A percentile compares a stretch with the other conserved stretches of the same genome.
Conservation (phyloP, 805 yeast species). For the Monosporozyma yasuniensis region DNA sequence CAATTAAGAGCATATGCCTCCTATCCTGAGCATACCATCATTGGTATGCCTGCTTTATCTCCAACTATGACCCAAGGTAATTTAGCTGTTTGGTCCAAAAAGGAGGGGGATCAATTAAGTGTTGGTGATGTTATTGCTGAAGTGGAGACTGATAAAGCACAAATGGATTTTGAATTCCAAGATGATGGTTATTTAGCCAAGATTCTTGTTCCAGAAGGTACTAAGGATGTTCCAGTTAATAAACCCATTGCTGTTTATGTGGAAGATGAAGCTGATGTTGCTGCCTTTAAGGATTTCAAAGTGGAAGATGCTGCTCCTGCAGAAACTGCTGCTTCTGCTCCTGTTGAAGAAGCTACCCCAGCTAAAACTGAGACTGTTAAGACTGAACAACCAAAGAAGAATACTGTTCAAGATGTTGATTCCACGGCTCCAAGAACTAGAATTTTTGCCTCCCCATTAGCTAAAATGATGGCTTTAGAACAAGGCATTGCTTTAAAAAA, state of each 20-base stretch:
- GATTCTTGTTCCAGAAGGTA: conserved; percentile 71
- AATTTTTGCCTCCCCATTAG: conserved; percentile 89
- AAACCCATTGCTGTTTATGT: conserved; percentile 96
- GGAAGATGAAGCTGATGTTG: conserved; percentile 73
- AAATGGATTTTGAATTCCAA: conserved; percentile 97
- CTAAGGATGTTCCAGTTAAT: conserved; percentile 88
- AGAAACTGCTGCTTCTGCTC: conserved; percentile 16
- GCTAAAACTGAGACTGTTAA: background rate
- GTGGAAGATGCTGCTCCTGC: conserved; percentile 53
- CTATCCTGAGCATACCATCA: conserved; percentile 78
- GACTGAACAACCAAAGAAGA: background rate
- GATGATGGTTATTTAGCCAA: conserved; percentile 92
- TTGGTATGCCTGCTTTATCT: conserved; percentile 98
- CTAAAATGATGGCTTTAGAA: conserved; percentile 87
- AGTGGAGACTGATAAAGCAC: conserved; percentile 95
- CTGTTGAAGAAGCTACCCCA: conserved; percentile 26
- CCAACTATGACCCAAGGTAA: conserved; percentile 98
- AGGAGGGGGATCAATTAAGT: conserved; percentile 74
- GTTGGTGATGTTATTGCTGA: conserved; percentile 96
- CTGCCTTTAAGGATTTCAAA: conserved; percentile 81
- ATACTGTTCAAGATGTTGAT: background rate
- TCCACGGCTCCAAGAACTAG: conserved; percentile 47
- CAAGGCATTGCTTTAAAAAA: conserved; percentile 80
- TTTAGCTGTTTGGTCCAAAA: conserved; percentile 82
- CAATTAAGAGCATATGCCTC: conserved; percentile 32